Evolutionary conservation across 371 early-diverging fungal species (phyloP), one percentile per base, ranked within the genome.

Genomic region (Mortierella sp.): DNA sequence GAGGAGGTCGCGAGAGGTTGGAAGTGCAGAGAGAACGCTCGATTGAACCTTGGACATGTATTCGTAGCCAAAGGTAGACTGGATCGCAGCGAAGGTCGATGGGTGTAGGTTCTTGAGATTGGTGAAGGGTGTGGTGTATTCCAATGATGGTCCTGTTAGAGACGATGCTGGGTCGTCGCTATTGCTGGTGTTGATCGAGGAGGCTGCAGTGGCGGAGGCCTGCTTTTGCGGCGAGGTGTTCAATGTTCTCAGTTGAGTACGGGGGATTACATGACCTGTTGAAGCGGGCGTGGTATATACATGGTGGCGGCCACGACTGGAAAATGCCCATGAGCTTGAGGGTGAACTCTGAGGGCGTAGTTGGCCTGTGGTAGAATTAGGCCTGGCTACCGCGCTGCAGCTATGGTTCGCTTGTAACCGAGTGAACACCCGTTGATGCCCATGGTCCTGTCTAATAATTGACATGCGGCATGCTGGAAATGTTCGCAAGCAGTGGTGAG

Each of bases 11-110:
- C 86, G 83, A 11, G 87, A 81, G 43, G 94, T 93, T 2, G 98
- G 98, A 28, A 96, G 73, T 19, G 84, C 86, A 5, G 91, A 87
- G 53, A 97, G 88, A 4, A 98, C 95, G 14, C 91, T 91, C 46
- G 92, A 89, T 82, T 98, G 98, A 1, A 97, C 97, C 71, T 92
- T 88, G 61, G 97, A 95, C 93, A 96, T 96, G 31, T 81, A 81
- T 37, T 92, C 87, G 80, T 94, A 96, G 54, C 91, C 89, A 89
- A 98, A 96, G 0, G 79, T 44, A 31, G 79, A 77, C 16, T 86
- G 75, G 43, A 86, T 81, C 4, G 82, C 75, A 43, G 77, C 75
- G 16, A 79, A 24, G 3, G 61, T 82, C 19, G 74, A 44, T n/a
- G 82, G 86, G 3, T 79, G 74, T 6, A 86, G 14, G 55, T 81